phyloP scores from a whole-genome alignment of 148 eudicot species.

The Heliosperma pusillum region DNA sequence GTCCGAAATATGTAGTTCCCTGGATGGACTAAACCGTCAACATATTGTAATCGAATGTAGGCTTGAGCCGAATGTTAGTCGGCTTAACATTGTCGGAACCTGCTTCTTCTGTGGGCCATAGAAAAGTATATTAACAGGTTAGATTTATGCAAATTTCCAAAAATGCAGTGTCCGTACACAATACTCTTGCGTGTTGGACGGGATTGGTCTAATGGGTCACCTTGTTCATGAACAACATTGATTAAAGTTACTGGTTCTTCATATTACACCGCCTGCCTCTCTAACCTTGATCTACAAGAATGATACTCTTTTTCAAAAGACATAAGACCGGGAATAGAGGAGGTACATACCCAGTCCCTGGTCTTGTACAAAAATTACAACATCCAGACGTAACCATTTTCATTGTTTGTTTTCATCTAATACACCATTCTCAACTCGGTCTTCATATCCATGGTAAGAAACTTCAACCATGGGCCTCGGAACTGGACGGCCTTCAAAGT shows the following conservation, averaged over 20 bases:
- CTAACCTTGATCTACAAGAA: neutral
- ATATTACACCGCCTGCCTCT: conserved; percentile 16
- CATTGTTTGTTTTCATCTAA: conserved; percentile 61
- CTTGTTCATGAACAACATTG: neutral
- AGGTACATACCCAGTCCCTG: conserved; percentile 1
- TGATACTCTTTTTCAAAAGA: neutral
- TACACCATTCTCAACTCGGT: conserved; percentile 69
- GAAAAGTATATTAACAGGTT: too few relatives aligned
- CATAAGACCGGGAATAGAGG: neutral
- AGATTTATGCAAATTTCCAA: too few relatives aligned
- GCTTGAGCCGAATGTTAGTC: too few relatives aligned
- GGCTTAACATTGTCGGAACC: too few relatives aligned
- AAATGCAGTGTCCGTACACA: too few relatives aligned
- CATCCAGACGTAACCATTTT: neutral
- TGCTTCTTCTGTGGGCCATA: too few relatives aligned
- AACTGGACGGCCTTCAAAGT: conserved; percentile 65
- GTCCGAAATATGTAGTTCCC: too few relatives aligned
- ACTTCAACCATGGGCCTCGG: conserved; percentile 95
- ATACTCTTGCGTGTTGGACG: too few relatives aligned
- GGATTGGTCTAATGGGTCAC: too few relatives aligned
- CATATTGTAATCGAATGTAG: too few relatives aligned
- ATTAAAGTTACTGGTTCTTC: conserved; percentile 3
- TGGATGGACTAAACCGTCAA: too few relatives aligned
- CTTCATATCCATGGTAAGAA: conserved; percentile 76
- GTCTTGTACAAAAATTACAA: neutral